phyloP scores from a whole-genome alignment of 345 rosid genomes.

The Salix arbutifolia region DNA sequence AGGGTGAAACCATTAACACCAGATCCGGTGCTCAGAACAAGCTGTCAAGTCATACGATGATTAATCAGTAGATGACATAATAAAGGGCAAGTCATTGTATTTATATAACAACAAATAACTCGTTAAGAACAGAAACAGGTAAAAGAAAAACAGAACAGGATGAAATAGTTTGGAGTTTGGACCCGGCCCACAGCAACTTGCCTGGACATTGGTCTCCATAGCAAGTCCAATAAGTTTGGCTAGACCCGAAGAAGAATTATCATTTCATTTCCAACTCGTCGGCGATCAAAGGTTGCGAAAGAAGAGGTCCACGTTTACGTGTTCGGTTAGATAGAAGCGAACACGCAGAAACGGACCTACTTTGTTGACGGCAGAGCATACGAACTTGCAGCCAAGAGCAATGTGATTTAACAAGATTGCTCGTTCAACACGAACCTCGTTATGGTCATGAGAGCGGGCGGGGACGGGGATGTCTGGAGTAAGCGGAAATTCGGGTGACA shows the following conservation, averaged over 20 bases:
- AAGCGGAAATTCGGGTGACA: slow-evolving; percentile 38
- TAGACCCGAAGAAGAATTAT: slow-evolving; percentile 47
- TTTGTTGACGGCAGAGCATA: slow-evolving; percentile 93
- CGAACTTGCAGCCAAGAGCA: slow-evolving; percentile 98
- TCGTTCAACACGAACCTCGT: slow-evolving; percentile 82
- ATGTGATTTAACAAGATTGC: slow-evolving; percentile 89
- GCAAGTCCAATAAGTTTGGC: slow-evolving; percentile 95
- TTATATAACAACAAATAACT: background rate
- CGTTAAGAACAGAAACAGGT: background rate
- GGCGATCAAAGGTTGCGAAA: background rate
- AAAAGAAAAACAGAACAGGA: background rate
- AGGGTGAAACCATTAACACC: slow-evolving; percentile 97
- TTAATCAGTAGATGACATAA: background rate
- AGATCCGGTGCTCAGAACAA: slow-evolving; percentile 80
- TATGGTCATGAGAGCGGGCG: slow-evolving; percentile 58
- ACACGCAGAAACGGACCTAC: slow-evolving; percentile 20
- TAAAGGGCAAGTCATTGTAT: background rate
- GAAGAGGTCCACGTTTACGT: background rate
- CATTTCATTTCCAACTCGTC: background rate
- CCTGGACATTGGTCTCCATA: slow-evolving; percentile 96
- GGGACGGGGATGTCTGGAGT: slow-evolving; percentile 19
- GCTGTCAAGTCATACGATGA: slow-evolving; percentile 40
- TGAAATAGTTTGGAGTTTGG: background rate
- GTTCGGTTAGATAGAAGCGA: background rate
- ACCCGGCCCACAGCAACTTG: slow-evolving; percentile 20